phyloP scores from a whole-genome alignment of 257 asterid genomes.

The Penstemon eatonii region DNA sequence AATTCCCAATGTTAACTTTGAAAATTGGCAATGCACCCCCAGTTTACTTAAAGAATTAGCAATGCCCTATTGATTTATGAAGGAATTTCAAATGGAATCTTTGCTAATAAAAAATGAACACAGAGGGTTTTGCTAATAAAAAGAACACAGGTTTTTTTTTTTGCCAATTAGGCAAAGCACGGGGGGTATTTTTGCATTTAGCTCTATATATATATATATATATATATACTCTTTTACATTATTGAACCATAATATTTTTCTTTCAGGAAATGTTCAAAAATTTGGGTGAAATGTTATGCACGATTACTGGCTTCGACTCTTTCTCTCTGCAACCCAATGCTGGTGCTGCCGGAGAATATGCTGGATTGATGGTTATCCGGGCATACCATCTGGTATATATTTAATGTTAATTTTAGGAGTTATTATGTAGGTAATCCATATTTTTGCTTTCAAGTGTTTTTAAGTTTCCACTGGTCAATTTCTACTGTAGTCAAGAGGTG shows the following conservation, averaged over 20 bases:
- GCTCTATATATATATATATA: no score
- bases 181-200: no score
- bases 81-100: no score
- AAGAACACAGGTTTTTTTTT: no score
- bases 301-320: slow-evolving; percentile 94
- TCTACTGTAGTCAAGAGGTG: slow-evolving; percentile 83
- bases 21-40: no score
- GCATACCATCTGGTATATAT: slow-evolving; percentile 83
- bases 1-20: no score
- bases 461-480: slow-evolving; percentile 20
- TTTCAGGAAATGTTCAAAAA: slow-evolving; percentile 94
- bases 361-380: slow-evolving; percentile 97
- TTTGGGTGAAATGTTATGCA: slow-evolving; percentile 86
- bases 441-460: background rate
- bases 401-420: background rate
- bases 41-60: no score
- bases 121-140: no score
- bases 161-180: no score
- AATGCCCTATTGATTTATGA: no score
- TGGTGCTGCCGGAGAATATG: slow-evolving; percentile 98
- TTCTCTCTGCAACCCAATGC: slow-evolving; percentile 99
- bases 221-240: background rate
- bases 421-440: background rate
- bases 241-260: slow-evolving; percentile 23
- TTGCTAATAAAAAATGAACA: no score